phyloP scores from a whole-genome alignment of 2,329 filamentous ascomycete species.

The Xylariaceae sp. region DNA sequence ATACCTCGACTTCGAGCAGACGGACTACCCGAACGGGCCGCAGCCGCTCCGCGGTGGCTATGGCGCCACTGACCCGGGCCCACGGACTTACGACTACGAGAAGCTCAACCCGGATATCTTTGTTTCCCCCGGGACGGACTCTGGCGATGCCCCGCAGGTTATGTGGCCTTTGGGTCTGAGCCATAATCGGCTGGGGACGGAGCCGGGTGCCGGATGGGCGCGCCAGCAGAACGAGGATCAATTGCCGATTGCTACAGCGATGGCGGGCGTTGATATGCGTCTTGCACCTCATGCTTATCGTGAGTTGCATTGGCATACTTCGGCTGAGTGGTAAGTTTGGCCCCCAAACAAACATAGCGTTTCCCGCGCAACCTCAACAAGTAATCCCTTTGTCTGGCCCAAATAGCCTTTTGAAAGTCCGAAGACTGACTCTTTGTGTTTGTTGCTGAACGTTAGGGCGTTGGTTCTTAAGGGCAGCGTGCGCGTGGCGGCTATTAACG shows the following conservation, averaged over 20 bases:
- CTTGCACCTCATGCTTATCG: slow-evolving; percentile 55
- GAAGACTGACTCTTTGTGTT: slow-evolving; percentile 9
- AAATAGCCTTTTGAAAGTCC: neutral
- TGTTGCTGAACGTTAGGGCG: too few species aligned
- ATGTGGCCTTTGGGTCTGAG: slow-evolving; percentile 54
- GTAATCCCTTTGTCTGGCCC: too few species aligned
- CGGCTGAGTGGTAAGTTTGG: slow-evolving; percentile 29
- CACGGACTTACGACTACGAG: slow-evolving; percentile 48
- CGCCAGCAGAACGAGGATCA: slow-evolving; percentile 50
- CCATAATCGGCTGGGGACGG: slow-evolving; percentile 43
- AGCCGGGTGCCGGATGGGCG: slow-evolving; percentile 47
- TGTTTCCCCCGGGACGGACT: slow-evolving; percentile 51
- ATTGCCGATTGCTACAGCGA: slow-evolving; percentile 45
- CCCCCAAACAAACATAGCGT: too few species aligned
- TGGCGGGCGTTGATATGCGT: slow-evolving; percentile 59
- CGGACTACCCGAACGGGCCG: slow-evolving; percentile 35
- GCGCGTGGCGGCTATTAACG: slow-evolving; percentile 48
- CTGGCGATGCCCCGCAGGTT: slow-evolving; percentile 42
- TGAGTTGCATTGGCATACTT: slow-evolving; percentile 61
- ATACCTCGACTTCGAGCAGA: slow-evolving; percentile 51
- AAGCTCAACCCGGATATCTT: slow-evolving; percentile 51
- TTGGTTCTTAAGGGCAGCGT: slow-evolving; percentile 52
- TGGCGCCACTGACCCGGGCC: slow-evolving; percentile 50
- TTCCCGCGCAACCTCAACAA: too few species aligned
- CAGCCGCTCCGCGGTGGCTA: slow-evolving; percentile 51